These are phyloP conservation scores for Cryptosporidium felis DNA, from an alignment of 169 alveolate genomes.

Conservation along the genomic window DNA sequence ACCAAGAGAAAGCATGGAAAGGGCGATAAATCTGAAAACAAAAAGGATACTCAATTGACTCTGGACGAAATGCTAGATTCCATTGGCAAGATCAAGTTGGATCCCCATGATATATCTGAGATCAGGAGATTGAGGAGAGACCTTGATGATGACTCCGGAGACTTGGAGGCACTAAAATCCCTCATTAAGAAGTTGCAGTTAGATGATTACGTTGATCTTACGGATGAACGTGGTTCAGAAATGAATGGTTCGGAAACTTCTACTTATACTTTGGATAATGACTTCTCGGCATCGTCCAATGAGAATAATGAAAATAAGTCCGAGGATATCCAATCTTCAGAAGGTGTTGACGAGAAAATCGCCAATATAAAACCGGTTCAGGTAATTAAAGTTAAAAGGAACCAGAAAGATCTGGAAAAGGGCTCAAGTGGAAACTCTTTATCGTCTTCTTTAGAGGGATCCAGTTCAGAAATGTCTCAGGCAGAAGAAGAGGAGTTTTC, in stretches of 20 bases:
- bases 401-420: not conserved
- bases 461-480: not conserved
- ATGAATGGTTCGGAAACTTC: not conserved
- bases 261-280: too few species aligned
- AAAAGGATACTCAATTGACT: not conserved
- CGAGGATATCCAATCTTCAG: not conserved
- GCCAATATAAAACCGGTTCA: not conserved
- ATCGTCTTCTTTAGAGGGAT: not conserved
- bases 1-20: not conserved
- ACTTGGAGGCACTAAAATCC: constrained; percentile 26
- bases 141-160: constrained; percentile 37
- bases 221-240: not conserved
- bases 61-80: constrained; percentile 37
- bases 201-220: constrained; percentile 6
- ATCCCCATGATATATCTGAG: constrained; percentile 50
- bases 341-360: not conserved
- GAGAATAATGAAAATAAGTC: not conserved
- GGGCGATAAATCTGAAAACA: not conserved
- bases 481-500: constrained; percentile 8
- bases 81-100: constrained; percentile 4
- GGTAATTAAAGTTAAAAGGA: not conserved
- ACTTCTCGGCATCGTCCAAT: not conserved
- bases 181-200: constrained; percentile 15
- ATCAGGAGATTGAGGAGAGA: constrained; percentile 61
- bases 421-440: not conserved